Evolutionary conservation across 208 protist species (phyloP).

Genomic region (Trypanosoma brucei): DNA sequence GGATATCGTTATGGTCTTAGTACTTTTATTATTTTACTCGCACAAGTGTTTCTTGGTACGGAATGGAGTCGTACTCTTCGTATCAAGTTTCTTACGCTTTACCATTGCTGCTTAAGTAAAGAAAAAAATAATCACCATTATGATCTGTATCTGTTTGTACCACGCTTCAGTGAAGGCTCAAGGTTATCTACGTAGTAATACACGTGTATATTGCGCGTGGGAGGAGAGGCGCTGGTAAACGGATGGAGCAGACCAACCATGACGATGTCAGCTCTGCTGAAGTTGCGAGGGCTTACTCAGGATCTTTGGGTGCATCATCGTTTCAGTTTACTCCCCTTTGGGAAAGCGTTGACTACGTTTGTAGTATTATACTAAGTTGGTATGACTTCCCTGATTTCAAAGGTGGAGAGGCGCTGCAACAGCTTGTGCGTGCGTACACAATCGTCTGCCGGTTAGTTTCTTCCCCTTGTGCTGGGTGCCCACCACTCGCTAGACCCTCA

Average conservation of each 20-base stretch:
- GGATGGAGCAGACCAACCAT: not conserved
- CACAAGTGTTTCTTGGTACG: too few species aligned
- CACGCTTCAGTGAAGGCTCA: too few species aligned
- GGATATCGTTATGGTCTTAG: too few species aligned
- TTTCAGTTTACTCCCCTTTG: conserved; percentile 24
- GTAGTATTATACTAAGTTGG: conserved; percentile 21
- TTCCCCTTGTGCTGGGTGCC: conserved; percentile 47
- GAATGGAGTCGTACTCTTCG: too few species aligned
- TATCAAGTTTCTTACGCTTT: too few species aligned
- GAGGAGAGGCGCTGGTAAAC: not conserved
- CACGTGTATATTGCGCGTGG: not conserved
- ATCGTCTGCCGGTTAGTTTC: conserved; percentile 28
- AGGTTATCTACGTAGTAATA: not conserved
- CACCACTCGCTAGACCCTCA: conserved; percentile 51
- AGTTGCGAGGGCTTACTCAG: conserved; percentile 12
- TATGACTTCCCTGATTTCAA: conserved; percentile 16
- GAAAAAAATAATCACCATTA: too few species aligned
- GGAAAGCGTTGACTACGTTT: conserved; percentile 11
- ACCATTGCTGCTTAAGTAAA: too few species aligned
- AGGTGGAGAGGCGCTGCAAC: conserved; percentile 13
- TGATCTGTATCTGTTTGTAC: too few species aligned
- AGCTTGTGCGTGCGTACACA: conserved; percentile 20
- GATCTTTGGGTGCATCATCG: conserved; percentile 11
- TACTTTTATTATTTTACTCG: too few species aligned
- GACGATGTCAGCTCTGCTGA: conserved; percentile 1